Conservation (phyloP, 106 monocot genomes). For the Dioscorea alata region DNA sequence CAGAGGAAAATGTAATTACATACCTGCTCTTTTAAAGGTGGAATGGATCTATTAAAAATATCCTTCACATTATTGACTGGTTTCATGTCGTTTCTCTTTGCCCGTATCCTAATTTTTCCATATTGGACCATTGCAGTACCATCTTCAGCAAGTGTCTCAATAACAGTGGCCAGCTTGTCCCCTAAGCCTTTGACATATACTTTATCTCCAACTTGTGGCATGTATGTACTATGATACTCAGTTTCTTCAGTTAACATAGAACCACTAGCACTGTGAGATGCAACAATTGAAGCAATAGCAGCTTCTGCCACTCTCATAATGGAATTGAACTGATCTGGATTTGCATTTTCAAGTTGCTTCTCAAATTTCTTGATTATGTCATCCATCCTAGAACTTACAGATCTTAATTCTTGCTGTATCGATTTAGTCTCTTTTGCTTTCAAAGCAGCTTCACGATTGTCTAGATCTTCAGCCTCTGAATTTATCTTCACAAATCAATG, state of each 20-base stretch:
- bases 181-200: constrained; percentile 68
- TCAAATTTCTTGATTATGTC: constrained; percentile 53
- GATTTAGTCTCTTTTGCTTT: constrained; percentile 50
- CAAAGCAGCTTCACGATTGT: constrained; percentile 44
- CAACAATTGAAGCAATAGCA: constrained; percentile 54
- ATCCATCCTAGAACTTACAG: constrained; percentile 58
- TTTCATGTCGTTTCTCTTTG: constrained; percentile 49
- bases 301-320: constrained; percentile 54
- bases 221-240: constrained; percentile 14
- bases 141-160: constrained; percentile 50
- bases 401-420: constrained; percentile 45
- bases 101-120: constrained; percentile 73
- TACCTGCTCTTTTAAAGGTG: constrained; percentile 23
- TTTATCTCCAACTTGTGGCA: constrained; percentile 62
- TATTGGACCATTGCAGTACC: constrained; percentile 45
- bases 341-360: constrained; percentile 31
- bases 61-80: constrained; percentile 17
- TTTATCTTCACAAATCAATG: constrained; percentile 34
- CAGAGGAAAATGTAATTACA: neutral
- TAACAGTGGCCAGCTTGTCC: constrained; percentile 50
- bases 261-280: constrained; percentile 31
- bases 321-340: constrained; percentile 34
- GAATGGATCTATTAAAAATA: neutral
- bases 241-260: constrained; percentile 10
- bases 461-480: constrained; percentile 69